A percentile compares a stretch with the other conserved stretches of the same genome.
Evolutionary conservation across 495 filamentous ascomycete species (phyloP).

Genomic region (Tuber microsphaerosporum): DNA sequence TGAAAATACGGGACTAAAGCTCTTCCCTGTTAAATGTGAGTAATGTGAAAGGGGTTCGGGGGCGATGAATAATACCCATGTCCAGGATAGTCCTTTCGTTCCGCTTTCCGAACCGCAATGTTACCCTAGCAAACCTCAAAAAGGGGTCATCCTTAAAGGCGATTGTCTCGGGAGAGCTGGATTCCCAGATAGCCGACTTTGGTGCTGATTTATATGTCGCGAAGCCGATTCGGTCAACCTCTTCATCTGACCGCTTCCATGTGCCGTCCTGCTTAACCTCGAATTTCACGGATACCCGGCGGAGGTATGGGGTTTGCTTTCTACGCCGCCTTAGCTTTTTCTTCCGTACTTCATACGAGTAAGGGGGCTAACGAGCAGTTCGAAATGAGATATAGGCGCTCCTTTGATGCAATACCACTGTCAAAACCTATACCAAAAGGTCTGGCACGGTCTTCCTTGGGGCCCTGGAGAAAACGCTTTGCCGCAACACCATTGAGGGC

Average conservation of each 20-base stretch:
- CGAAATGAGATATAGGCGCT: conserved; percentile 38
- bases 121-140: conserved; percentile 35
- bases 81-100: conserved; percentile 31
- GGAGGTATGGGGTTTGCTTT: conserved; percentile 36
- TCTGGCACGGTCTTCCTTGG: conserved; percentile 20
- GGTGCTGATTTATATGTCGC: conserved; percentile 33
- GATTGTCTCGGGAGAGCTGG: conserved; percentile 30
- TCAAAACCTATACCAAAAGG: conserved; percentile 39
- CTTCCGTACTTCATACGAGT: background rate
- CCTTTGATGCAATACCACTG: conserved; percentile 30
- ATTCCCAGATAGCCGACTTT: conserved; percentile 22
- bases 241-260: conserved; percentile 29
- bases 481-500: conserved; percentile 36
- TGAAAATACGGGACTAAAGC: conserved; percentile 20
- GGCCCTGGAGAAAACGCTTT: conserved; percentile 34
- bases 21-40: conserved; percentile 7
- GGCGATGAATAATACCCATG: conserved; percentile 8
- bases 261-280: conserved; percentile 20
- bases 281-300: conserved; percentile 30
- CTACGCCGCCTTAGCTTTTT: background rate
- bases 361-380: conserved; percentile 24
- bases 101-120: conserved; percentile 33
- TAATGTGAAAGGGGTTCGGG: background rate
- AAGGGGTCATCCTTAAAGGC: conserved; percentile 37
- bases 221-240: conserved; percentile 36